Evolutionary conservation across 2,329 filamentous ascomycete species (phyloP).

Genomic region (Pseudonectria foliicola): DNA sequence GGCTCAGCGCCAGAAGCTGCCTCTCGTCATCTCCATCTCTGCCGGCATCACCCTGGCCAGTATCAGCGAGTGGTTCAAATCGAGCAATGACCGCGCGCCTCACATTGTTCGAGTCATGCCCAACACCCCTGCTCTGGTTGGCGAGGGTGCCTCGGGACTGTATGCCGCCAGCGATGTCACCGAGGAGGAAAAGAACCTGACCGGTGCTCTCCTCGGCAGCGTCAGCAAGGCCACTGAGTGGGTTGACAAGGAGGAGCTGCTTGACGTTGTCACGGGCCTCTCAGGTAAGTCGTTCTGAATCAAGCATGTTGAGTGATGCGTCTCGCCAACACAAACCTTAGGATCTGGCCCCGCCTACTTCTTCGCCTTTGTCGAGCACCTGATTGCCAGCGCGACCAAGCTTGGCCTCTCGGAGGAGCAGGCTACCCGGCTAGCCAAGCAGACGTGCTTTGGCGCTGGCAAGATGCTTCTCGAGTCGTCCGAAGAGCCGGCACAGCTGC

Average conservation of each 20-base stretch:
- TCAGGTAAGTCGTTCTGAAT: constrained; percentile 31
- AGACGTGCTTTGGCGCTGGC: constrained; percentile 45
- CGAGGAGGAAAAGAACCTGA: constrained; percentile 34
- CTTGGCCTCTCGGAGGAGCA: constrained; percentile 41
- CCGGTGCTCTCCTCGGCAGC: constrained; percentile 34
- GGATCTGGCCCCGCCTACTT: constrained; percentile 47
- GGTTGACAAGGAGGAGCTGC: constrained; percentile 41
- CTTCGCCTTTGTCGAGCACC: constrained; percentile 46
- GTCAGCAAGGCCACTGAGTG: constrained; percentile 43
- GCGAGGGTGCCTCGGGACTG: constrained; percentile 42
- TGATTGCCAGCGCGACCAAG: constrained; percentile 36
- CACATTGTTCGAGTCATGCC: constrained; percentile 46
- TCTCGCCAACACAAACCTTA: constrained; percentile 11
- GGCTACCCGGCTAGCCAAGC: constrained; percentile 41
- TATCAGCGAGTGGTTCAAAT: constrained; percentile 35
- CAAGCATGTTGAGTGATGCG: too few relatives aligned
- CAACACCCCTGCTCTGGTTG: constrained; percentile 44
- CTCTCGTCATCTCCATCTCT: constrained; percentile 41
- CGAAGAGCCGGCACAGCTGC: constrained; percentile 38
- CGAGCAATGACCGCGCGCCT: constrained; percentile 29
- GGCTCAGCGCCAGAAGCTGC: constrained; percentile 26
- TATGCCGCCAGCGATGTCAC: constrained; percentile 38
- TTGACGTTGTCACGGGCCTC: constrained; percentile 44
- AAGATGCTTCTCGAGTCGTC: constrained; percentile 42
- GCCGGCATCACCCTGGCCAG: constrained; percentile 41